Percentiles rank a stretch among this genome's conserved stretches.
phyloP scores from a whole-genome alignment of 768 basidiomycete genomes.

The Fomitopsis serialis region DNA sequence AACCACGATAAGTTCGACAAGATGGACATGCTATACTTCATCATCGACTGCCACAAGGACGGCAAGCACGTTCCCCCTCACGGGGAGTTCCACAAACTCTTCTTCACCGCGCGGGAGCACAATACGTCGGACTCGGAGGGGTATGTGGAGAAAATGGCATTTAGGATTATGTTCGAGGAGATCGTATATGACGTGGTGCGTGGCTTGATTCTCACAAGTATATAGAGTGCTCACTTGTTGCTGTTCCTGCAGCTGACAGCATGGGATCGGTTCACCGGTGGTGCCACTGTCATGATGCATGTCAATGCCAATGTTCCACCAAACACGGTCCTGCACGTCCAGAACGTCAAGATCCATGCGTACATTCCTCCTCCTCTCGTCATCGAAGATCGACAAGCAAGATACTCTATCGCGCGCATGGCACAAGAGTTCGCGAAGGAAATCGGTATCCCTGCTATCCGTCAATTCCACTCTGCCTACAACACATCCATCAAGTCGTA shows the following conservation, averaged over 20 bases:
- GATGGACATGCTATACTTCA: not conserved
- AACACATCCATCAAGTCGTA: no score
- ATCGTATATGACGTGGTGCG: no score
- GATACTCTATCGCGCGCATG: not conserved
- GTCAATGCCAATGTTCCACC: not conserved
- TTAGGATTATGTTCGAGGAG: no score
- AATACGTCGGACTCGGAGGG: not conserved
- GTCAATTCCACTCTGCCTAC: not conserved
- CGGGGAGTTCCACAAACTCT: not conserved
- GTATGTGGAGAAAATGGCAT: no score
- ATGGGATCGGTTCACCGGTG: not conserved
- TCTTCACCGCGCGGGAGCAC: not conserved
- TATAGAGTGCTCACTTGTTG: no score
- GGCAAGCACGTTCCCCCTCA: not conserved
- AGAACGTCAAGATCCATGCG: not conserved
- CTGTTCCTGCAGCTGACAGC: not conserved
- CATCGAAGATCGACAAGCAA: not conserved
- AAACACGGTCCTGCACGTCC: not conserved
- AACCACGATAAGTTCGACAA: not conserved
- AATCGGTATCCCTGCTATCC: not conserved
- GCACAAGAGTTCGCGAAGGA: not conserved
- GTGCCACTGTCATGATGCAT: not conserved
- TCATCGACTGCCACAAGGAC: constrained; percentile 1
- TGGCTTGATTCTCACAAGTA: no score
- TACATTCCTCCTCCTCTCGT: not conserved